Evolutionary conservation across 2,329 filamentous ascomycete genomes (phyloP).

Genomic region (Dactylellina haptotyla): DNA sequence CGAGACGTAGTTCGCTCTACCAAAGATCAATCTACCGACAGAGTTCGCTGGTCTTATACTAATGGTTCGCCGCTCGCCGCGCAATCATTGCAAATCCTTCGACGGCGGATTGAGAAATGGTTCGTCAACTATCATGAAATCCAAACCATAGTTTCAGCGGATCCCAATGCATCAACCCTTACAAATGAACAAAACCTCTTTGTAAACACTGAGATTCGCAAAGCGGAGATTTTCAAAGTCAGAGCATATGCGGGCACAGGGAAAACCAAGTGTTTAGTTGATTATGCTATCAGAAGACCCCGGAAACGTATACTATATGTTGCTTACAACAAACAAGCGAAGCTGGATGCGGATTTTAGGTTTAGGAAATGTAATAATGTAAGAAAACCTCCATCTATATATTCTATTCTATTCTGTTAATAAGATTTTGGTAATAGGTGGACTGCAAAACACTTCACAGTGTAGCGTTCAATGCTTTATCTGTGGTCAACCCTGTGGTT

Average conservation of each 20-base stretch:
- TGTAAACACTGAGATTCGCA: conserved; percentile 52
- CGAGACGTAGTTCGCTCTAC: conserved; percentile 5
- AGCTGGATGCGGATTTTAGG: conserved; percentile 35
- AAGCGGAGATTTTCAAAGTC: conserved; percentile 55
- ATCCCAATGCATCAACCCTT: conserved; percentile 14
- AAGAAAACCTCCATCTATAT: neutral
- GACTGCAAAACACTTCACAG: conserved; percentile 53
- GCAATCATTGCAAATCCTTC: conserved; percentile 22
- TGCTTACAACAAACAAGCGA: conserved; percentile 46
- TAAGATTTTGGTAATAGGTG: conserved; percentile 18
- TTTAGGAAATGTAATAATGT: conserved; percentile 45
- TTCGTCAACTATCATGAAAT: conserved; percentile 8
- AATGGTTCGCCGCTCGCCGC: conserved; percentile 41
- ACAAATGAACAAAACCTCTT: conserved; percentile 55
- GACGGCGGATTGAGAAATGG: conserved; percentile 35
- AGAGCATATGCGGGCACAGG: conserved; percentile 57
- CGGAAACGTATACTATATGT: conserved; percentile 39
- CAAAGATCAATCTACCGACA: conserved; percentile 8
- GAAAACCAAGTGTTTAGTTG: conserved; percentile 56
- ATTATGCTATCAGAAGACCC: conserved; percentile 54
- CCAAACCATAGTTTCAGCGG: neutral
- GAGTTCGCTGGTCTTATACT: conserved; percentile 37
- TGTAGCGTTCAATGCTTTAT: conserved; percentile 48
- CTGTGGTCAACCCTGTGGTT: conserved; percentile 35
- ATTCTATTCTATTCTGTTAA: neutral